Percentiles rank a stretch among this genome's conserved stretches.
Conservation (phyloP, 306 rosid genomes). For the Citrullus mucosospermus region DNA sequence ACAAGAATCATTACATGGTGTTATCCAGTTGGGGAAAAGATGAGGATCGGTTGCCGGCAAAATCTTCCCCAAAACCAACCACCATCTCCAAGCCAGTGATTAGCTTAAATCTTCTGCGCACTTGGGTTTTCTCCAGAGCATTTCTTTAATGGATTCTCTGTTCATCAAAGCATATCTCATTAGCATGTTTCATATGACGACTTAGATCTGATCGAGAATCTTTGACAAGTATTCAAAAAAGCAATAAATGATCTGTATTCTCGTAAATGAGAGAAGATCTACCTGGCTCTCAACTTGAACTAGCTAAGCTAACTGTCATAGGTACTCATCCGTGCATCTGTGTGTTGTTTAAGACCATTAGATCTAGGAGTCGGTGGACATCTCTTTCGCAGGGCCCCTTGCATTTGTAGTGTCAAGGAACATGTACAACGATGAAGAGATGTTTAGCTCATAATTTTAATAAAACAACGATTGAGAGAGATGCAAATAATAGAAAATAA, state of each 20-base stretch:
- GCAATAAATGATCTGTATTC: background rate
- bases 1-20: slow-evolving; percentile 42
- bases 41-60: slow-evolving; percentile 24
- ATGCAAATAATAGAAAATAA: background rate
- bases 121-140: background rate
- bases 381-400: background rate
- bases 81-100: slow-evolving; percentile 20
- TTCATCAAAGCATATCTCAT: background rate
- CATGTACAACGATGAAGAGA: background rate
- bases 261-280: background rate
- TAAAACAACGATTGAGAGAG: background rate
- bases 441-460: background rate
- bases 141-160: background rate
- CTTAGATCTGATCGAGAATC: background rate
- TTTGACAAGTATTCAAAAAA: background rate
- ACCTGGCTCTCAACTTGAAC: slow-evolving; percentile 5
- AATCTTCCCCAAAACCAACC: slow-evolving; percentile 8
- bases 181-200: background rate
- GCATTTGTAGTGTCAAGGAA: background rate
- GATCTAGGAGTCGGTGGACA: background rate
- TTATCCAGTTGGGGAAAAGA: slow-evolving; percentile 38
- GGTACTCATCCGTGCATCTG: slow-evolving; percentile 12
- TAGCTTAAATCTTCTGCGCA: background rate
- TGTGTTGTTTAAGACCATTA: background rate
- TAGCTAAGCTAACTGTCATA: slow-evolving; percentile 2